Base-by-base conservation (phyloP, 73 alveolate genomes). In the Paraurostyla sp. region DNA sequence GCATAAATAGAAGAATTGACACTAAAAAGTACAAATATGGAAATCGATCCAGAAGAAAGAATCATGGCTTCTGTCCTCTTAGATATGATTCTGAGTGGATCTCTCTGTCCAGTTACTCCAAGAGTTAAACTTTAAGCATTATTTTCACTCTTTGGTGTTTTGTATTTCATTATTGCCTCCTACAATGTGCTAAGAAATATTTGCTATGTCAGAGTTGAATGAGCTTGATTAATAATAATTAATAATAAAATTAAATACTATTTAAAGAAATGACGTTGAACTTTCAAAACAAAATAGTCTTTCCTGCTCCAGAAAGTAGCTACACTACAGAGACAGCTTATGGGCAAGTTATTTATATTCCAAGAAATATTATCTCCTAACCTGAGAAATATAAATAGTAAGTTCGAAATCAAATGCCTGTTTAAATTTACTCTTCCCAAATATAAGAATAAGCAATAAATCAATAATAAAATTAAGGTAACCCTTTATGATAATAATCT, bases 271-370 rank as follows among this genome's bases (percentile, higher is more conserved):
- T 78, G 89, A 50, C 89, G 4, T 52, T 78, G 30, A 50, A 48
- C 25, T 78, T 78, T 40, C 89, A 78, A 52, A 78, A 78, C 60
- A 78, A 78, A 52, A 78, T 78, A 16, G 78, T 78, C 23, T 78
- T 78, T 40, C 89, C 89, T 9, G 89, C 89, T 11, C 89, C 89
- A 22, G 76, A 78, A 32, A 51, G 59, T 41, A 52, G 80, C 58
- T 78, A 78, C 62, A 78, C 89, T n/a, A 78, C 76, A 2, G 89
- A 78, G 27, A 78, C 89, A 36, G 78, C 80, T 15, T 32, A 52
- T 13, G 89, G 62, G 15, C 42, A 78, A 40, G 89, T 78, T 22
- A 78, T 78, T 16, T 78, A 78, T 38, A 78, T 78, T 60, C 89
- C 89, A 9, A n/a, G 89, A 27, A 40, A 52, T 38, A 6, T 78